Base-by-base conservation (phyloP, 148 eudicot species). In the Cornus suecica region DNA sequence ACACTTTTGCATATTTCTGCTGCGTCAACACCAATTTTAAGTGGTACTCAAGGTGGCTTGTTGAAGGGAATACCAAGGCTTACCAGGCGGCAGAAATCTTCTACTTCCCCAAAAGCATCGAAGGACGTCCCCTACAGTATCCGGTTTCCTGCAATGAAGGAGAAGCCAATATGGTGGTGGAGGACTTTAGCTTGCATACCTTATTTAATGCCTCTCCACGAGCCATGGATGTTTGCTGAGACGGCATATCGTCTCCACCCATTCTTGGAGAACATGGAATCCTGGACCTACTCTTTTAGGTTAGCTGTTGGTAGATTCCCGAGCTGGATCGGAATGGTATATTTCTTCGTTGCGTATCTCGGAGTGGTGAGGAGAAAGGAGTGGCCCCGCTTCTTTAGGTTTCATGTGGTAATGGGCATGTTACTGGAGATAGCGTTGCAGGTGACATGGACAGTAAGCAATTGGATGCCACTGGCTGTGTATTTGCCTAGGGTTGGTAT, bases 371-470 rank as follows among this genome's bases (percentile, higher is more conserved):
- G 97, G 86, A 80, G 86, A 79, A 94, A 89, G 80, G 95, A 90
- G 76, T 88, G 93, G 92, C 98, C 98, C 11, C 98, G 92, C 85
- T 94, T 92, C 84, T 92, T 92, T 30, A 81, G 98, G 78, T 94
- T 94, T 81, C 95, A 94, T 74, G 93, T 92, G 30, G 91, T 94
- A 64, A 84, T 80, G 85, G 97, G 91, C 8, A 92, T 92, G 97
- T 77, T 94, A 52, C 77, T 94, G 3, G 95, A 90, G 88, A 92
- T 92, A 27, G 84, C 91, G 1, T 69, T 94, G 83, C 96, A 94
- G 87, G 85, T 86, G 8, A 56, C 85, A 20, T 96, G 95, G 34
- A 79, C 88, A 6, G 76, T 85, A 41, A 86, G 95, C 66, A 87
- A 94, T 37, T 94, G 92, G 88, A 71, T 92, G 87, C 97, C 98